Evolutionary conservation across 305 asterid species (phyloP), one percentile per base, ranked within the genome.

Genomic region (Euphrasia arctica): DNA sequence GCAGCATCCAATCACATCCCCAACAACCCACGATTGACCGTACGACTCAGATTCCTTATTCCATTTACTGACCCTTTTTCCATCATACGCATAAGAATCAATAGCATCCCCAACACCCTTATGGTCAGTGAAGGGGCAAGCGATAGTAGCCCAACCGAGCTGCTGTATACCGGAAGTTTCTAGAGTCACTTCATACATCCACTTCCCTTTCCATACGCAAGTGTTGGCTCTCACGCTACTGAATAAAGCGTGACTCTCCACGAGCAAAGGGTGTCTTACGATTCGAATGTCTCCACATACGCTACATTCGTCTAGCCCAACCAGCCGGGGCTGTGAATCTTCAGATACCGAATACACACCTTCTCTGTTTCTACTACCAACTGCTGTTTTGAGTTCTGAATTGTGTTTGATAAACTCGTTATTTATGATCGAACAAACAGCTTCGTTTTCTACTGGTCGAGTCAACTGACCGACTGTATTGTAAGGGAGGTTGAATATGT

Each of bases 171-270:
- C 98, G 71, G 80, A 80, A 71, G 98, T 89, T 81, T 91, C 98
- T 57, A 91, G 95, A 58, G 83, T 87, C 63, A 83, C 95, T 85
- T 91, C 98, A 70, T 89, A 91, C 98, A 91, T 91, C 98, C 98
- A 91, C 74, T 84, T 89, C 63, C 97, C 98, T 82, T 82, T 89
- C 98, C 98, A 89, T 57, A 89, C 95, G 77, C 95, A 91, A 25
- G 91, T 77, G 77, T 84, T 80, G 41, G 93, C 92, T 82, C 98
- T 87, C 29, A 75, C 91, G 67, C 97, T 91, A 77, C 95, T 83
- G 78, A 91, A 91, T 62, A 85, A 58, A 66, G 97, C 85, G 79
- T 87, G 95, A 74, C 95, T 84, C 78, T 89, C 95, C 75, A 91
- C 77, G 66, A 87, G 81, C 70, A 85, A 79, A 72, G 94, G 86